A percentile compares a stretch with the other conserved stretches of the same genome.
These are phyloP conservation scores for Ganoderma lucidum DNA, from an alignment of 1,284 basidiomycete genomes.

Conservation along the genomic window DNA sequence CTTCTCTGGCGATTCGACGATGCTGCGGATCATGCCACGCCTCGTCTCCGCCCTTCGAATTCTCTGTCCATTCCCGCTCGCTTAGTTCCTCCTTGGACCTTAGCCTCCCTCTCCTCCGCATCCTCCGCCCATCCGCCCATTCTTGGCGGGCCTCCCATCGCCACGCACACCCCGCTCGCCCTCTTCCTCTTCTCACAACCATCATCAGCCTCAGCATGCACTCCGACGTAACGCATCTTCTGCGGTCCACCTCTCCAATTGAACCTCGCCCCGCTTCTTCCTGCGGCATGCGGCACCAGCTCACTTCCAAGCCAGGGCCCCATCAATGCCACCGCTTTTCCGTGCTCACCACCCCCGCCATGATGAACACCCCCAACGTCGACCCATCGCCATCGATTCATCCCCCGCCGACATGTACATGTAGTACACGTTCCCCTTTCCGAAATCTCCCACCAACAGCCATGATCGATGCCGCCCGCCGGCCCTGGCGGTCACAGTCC, in stretches of 20 bases:
- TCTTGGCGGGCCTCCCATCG: background rate
- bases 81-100: background rate
- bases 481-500: background rate
- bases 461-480: background rate
- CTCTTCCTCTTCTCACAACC: background rate
- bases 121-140: background rate
- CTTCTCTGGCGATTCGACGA: background rate
- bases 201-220: background rate
- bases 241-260: background rate
- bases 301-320: background rate
- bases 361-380: background rate
- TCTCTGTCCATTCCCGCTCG: background rate
- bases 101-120: background rate
- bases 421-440: too few species aligned
- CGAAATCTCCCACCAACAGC: too few species aligned
- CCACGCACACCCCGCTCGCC: background rate
- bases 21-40: background rate
- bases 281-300: background rate
- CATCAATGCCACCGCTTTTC: background rate
- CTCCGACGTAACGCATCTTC: background rate
- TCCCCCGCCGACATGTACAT: background rate
- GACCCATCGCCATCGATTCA: background rate
- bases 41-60: background rate
- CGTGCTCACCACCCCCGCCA: background rate
- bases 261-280: background rate